Evolutionary conservation across 805 yeast species (phyloP), one percentile per base, ranked within the genome.

Genomic region (Lipomyces starkeyi): DNA sequence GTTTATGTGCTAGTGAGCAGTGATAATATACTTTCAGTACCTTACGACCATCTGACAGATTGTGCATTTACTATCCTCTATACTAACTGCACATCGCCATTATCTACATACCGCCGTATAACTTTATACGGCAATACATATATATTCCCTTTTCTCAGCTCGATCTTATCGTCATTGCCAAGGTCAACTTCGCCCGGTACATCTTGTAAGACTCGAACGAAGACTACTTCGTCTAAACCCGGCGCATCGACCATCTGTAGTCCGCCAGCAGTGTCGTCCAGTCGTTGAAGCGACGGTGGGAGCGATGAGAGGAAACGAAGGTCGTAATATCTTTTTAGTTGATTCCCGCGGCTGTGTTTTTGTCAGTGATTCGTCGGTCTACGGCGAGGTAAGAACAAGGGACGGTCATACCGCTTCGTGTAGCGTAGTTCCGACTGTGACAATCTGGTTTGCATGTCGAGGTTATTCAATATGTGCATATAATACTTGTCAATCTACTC

Each of bases 201-300:
- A 13, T 80, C 82, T 40, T 74, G 74, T n/a, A 79, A 63, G 0
- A 86, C 89, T 59, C 85, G 83, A 11, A 93, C 81, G 74, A 92
- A 93, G 0, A 95, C 98, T 6, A 95, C 91, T 67, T 83, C 85
- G 70, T 90, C 84, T 75, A 90, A 73, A 60, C 91, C 91, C 0
- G 98, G 98, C 68, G 83, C 84, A 17, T 87, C 90, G 1, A 94
- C 82, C 98, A 95, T 93, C 8, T 86, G 82, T 14, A 88, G 76
- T 14, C 85, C 86, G 32, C 89, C 91, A 13, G 87, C 83, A 1
- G 85, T 85, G 71, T 92, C 97, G 74, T 93, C 96, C 66, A 95
- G 80, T 3, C 88, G 86, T 59, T 89, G 92, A 61, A 92, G 79
- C 53, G 84, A 83, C 22, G 82, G 84, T 0, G 98, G 97, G 72